Conservation (phyloP, 345 rosid species). For the Eucalyptus melliodora region DNA sequence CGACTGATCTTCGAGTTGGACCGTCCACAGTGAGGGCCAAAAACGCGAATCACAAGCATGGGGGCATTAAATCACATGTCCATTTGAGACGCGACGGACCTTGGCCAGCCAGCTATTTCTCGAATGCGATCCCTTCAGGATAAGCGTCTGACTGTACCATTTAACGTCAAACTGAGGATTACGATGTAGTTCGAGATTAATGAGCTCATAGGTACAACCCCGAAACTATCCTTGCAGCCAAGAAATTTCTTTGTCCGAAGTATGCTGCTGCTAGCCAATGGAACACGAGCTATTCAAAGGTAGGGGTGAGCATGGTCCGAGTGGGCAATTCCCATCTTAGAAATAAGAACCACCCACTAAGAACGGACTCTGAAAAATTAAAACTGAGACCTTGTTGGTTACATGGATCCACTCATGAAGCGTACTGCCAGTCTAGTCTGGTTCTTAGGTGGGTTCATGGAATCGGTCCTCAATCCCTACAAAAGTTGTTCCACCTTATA, state of each 20-base stretch:
- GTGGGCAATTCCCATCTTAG: too few relatives aligned
- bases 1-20: neutral
- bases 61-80: neutral
- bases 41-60: neutral
- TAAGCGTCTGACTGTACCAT: neutral
- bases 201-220: neutral
- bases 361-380: too few relatives aligned
- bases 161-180: neutral
- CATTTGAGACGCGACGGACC: neutral
- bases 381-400: too few relatives aligned
- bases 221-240: neutral
- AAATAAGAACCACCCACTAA: too few relatives aligned
- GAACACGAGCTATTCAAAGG: neutral
- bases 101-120: neutral
- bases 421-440: rapidly evolving
- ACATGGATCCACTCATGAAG: rapidly evolving
- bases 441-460: too few relatives aligned
- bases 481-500: too few relatives aligned
- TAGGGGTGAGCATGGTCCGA: too few relatives aligned
- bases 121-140: neutral
- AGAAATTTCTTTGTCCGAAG: neutral
- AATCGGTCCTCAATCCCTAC: too few relatives aligned
- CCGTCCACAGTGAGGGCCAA: neutral
- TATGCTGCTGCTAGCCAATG: neutral
- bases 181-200: neutral